Evolutionary conservation across 176 grass and related monocot genomes (phyloP).

Genomic region (Neostapfia colusana): DNA sequence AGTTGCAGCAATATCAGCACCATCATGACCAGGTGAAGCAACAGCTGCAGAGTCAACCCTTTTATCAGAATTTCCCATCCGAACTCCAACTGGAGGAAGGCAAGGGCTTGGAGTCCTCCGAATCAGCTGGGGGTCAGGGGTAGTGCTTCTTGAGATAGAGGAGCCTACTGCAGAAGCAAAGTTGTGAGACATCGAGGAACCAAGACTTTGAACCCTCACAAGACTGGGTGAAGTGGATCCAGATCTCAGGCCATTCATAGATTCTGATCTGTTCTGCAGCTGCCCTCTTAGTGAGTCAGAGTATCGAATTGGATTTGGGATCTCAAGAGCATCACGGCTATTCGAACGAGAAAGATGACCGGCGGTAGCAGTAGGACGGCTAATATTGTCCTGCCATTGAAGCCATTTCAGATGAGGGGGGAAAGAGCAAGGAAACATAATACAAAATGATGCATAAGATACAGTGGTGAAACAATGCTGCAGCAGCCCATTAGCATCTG

Average conservation of each 20-base stretch:
- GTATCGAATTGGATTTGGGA: conserved; percentile 42
- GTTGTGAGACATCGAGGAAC: conserved; percentile 68
- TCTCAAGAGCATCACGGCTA: conserved; percentile 62
- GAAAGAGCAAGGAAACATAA: background rate
- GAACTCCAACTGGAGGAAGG: conserved; percentile 90
- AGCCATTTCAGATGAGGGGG: conserved; percentile 26
- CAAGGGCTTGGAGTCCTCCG: conserved; percentile 81
- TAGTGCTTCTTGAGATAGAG: conserved; percentile 47
- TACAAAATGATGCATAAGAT: background rate
- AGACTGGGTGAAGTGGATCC: conserved; percentile 73
- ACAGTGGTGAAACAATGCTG: background rate
- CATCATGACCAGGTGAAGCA: conserved; percentile 47
- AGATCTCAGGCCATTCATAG: conserved; percentile 62
- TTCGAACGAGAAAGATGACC: conserved; percentile 58
- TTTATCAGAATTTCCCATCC: conserved; percentile 58
- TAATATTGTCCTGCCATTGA: conserved; percentile 71
- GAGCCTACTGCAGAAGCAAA: conserved; percentile 63
- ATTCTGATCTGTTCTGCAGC: conserved; percentile 56
- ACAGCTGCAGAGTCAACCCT: conserved; percentile 36
- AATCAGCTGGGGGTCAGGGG: conserved; percentile 82
- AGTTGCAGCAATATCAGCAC: conserved; percentile 50
- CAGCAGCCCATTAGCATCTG: background rate
- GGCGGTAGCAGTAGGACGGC: conserved; percentile 35
- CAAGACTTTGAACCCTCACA: conserved; percentile 80
- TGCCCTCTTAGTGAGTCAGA: conserved; percentile 49